These are phyloP conservation scores for Climacium dendroides DNA, from an alignment of 225 moss, liverwort and hornwort genomes.

Conservation along the genomic window DNA sequence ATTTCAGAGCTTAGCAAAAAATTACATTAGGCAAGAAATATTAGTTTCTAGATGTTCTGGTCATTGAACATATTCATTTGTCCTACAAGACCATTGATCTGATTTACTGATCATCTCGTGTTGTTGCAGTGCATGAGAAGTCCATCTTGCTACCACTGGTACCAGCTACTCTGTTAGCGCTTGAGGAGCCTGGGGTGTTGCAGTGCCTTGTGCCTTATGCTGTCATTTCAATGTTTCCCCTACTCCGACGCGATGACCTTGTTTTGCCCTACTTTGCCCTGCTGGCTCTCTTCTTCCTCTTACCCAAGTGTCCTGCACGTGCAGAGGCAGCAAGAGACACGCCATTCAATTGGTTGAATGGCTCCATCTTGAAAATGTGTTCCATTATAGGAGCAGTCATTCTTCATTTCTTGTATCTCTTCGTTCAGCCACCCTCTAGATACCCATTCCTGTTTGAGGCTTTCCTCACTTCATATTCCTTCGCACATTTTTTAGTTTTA, in stretches of 20 bases:
- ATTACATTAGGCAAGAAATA: neutral
- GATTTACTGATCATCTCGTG: neutral
- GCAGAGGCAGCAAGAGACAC: neutral
- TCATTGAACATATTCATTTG: neutral
- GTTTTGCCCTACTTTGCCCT: conserved; percentile 64
- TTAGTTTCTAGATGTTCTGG: neutral
- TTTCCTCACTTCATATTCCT: conserved; percentile 64
- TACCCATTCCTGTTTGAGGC: conserved; percentile 88
- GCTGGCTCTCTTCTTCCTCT: conserved; percentile 50
- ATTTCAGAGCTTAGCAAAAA: neutral
- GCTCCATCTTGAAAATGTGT: neutral
- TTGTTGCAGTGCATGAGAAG: conserved; percentile 92
- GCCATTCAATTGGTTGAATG: neutral
- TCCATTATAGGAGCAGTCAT: conserved; percentile 44
- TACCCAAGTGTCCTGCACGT: conserved; percentile 14
- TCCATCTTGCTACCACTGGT: conserved; percentile 80
- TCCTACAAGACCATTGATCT: neutral
- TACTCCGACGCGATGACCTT: conserved; percentile 72
- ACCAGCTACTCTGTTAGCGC: conserved; percentile 68
- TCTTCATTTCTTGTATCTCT: conserved; percentile 59
- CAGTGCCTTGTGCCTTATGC: conserved; percentile 56
- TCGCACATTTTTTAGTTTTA: conserved; percentile 62
- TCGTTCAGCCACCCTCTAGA: conserved; percentile 42
- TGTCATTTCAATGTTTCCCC: conserved; percentile 92
- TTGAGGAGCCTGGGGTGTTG: conserved; percentile 67